Evolutionary conservation across 768 basidiomycete species (phyloP).

Genomic region (Lyophyllum atratum): DNA sequence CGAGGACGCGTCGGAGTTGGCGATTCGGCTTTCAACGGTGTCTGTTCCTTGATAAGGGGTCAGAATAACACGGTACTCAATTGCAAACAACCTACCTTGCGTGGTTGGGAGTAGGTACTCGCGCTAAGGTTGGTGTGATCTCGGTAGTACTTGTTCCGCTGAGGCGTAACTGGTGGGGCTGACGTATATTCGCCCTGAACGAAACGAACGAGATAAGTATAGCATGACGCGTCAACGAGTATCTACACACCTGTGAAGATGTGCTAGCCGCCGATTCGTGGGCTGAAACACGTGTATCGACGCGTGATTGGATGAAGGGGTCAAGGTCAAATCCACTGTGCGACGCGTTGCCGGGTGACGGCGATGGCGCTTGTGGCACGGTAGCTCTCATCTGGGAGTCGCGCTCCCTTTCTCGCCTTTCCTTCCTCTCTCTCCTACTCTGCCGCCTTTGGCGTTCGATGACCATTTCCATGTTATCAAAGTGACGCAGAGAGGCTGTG

Average conservation of each 20-base stretch:
- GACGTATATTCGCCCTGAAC: constrained; percentile 12
- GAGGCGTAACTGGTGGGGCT: constrained; percentile 54
- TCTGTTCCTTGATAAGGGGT: constrained; percentile 19
- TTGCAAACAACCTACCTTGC: constrained; percentile 27
- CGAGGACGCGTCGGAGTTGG: constrained; percentile 43
- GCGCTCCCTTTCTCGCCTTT: constrained; percentile 50
- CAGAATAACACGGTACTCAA: constrained; percentile 12
- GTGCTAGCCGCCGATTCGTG: constrained; percentile 30
- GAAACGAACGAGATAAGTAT: constrained; percentile 2
- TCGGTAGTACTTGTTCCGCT: constrained; percentile 62
- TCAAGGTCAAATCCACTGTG: constrained; percentile 46
- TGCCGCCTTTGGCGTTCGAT: constrained; percentile 73
- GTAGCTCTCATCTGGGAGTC: constrained; percentile 33
- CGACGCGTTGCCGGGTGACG: constrained; percentile 54
- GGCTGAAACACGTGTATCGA: constrained; percentile 41
- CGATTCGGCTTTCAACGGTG: constrained; percentile 43
- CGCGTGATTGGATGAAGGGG: constrained; percentile 58
- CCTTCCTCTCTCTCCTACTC: constrained; percentile 52
- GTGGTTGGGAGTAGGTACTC: constrained; percentile 21
- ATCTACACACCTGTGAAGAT: constrained; percentile 43
- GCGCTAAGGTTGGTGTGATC: constrained; percentile 44
- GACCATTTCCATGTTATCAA: constrained; percentile 77
- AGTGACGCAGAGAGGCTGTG: constrained; percentile 51
- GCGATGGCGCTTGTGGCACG: constrained; percentile 45
- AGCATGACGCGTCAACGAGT: constrained; percentile 32